Evolutionary conservation across 129 eudicot species (phyloP), one percentile per base, ranked within the genome.

Genomic region (Apium graveolens): DNA sequence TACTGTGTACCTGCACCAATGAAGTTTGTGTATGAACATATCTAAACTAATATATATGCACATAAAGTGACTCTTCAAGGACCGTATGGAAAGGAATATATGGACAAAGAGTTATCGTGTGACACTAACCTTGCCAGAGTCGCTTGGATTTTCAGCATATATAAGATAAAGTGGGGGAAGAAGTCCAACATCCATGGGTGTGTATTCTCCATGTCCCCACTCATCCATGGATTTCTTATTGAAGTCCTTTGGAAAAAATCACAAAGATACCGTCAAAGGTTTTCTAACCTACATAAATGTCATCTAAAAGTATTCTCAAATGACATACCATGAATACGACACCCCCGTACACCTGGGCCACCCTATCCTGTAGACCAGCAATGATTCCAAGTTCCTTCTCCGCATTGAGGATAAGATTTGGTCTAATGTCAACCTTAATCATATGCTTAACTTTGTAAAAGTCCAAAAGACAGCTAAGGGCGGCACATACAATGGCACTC

Each of bases 91-190:
- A 27, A 39, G 26, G 16, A 35, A 39, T 72, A 21, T 21, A 41
- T 42, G 37, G 55, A 24, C 37, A 11, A 53, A 41, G 41, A 57
- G 44, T 53, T 42, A 62, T 72, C 43, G 42, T 73, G 76, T 37
- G 75, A 79, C 43, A 68, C 88, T 76, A 46, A 93, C 98, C 97
- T 96, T 96, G 34, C 99, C 99, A 9, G 99, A 96, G 75, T 96
- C 99, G 80, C 99, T 96, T 34, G 99, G 99, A 82, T 96, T 96
- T 78, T 90, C 97, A 34, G 99, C 99, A 87, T 96, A 92, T 45
- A 96, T 90, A 75, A 96, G 97, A 81, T 92, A 70, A 39, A 96
- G 92, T 35, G 97, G 92, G 35, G 99, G 99, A 55, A 96, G 97
- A 80, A 90, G 92, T 82, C 82, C 70, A 41, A 84, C 79, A 80